Evolutionary conservation across 495 filamentous ascomycete species (phyloP).

Genomic region (Ramalina intermedia): DNA sequence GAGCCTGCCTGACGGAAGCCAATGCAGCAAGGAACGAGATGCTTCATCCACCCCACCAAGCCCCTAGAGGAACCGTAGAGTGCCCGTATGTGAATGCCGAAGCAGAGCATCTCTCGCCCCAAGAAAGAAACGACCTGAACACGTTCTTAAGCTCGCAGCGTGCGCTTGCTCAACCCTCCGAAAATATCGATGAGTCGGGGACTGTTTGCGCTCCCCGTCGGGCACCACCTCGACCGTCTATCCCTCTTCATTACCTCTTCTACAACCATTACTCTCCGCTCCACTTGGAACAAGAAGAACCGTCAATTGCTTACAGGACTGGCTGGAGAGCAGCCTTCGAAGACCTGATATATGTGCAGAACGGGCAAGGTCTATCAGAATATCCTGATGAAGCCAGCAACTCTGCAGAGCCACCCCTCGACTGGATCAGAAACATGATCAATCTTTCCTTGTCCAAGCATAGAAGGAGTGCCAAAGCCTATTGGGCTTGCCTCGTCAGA

Average conservation of each 20-base stretch:
- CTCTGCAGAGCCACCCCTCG: not conserved
- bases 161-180: not conserved
- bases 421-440: slow-evolving; percentile 11
- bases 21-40: not conserved
- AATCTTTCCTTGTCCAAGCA: not conserved
- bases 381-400: not conserved
- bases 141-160: not conserved
- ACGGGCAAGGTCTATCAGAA: slow-evolving; percentile 27
- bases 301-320: slow-evolving; percentile 13
- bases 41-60: not conserved
- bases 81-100: not conserved
- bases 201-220: not conserved
- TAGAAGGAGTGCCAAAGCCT: too few species aligned
- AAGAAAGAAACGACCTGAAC: not conserved
- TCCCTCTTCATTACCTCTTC: slow-evolving; percentile 28
- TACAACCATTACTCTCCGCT: slow-evolving; percentile 39
- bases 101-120: not conserved
- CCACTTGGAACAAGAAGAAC: slow-evolving; percentile 28
- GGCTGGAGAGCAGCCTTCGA: slow-evolving; percentile 42
- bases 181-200: not conserved
- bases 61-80: not conserved
- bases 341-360: slow-evolving; percentile 36
- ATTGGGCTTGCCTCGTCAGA: not conserved
- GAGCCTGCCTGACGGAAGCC: not conserved
- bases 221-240: not conserved